Evolutionary conservation across 805 yeast species (phyloP), one percentile per base, ranked within the genome.

Genomic region (Ogataea ganodermae): DNA sequence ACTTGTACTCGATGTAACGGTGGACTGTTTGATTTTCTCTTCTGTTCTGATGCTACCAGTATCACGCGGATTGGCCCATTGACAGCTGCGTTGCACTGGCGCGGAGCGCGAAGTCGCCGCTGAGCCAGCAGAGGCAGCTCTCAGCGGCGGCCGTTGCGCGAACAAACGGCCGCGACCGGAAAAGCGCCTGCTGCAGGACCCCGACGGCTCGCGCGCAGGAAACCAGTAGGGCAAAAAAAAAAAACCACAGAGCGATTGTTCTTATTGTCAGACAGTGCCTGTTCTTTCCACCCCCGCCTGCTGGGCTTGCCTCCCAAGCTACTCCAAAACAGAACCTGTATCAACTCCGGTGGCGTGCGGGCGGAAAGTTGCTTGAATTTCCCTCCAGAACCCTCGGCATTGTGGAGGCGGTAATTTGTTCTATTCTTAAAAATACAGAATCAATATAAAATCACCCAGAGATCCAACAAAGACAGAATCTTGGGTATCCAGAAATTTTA

Each of bases 301-400:
- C 42, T 26, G 42, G 23, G 42, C 33, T 38, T 38, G 27, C 42
- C 42, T n/a, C 28, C 17, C n/a, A 17, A 10, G 35, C 21, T 17
- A 14, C 8, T n/a, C 7, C 20, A 14, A 31, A 31, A 18, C 17
- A 9, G n/a, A 27, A 27, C 31, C n/a, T 27, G n/a, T n/a, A 12
- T 12, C 31, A 30, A 30, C 17, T 30, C 33, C 33, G 33, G 17
- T 9, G 33, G 3, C 5, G 4, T 4, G 10, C 10, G 7, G n/a
- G 31, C 41, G 41, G 41, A 4, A 38, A 13, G 6, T 26, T 38
- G 24, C 42, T 38, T 38, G 22, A 38, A 6, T 38, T 38, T 16
- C 42, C 42, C 17, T 38, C n/a, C 32, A 27, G 24, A 38, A 27
- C 42, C 16, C 23, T 4, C 23, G 20, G 31, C 8, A 27, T 8